Evolutionary conservation across 257 asterid genomes (phyloP).

Genomic region (Thymus mandschuricus): DNA sequence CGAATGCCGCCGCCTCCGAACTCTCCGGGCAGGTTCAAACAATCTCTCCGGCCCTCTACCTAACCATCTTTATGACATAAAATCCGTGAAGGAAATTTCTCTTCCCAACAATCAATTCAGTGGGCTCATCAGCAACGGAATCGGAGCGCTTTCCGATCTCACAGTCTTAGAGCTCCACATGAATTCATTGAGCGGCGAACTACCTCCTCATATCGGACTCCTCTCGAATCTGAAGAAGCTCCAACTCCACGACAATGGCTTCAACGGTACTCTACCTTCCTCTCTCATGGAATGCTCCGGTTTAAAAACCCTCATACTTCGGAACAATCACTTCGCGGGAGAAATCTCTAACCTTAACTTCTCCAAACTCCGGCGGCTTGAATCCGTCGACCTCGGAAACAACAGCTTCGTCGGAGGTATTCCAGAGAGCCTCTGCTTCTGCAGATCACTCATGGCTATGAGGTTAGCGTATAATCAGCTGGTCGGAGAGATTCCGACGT

Average conservation of each 20-base stretch:
- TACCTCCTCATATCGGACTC: constrained; percentile 44
- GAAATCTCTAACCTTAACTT: constrained; percentile 49
- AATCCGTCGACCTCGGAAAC: constrained; percentile 52
- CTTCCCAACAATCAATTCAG: constrained; percentile 41
- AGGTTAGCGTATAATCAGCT: constrained; percentile 49
- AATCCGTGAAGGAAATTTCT: constrained; percentile 33
- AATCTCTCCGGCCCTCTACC: neutral
- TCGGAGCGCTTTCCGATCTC: constrained; percentile 38
- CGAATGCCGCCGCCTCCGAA: neutral
- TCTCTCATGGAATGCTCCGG: constrained; percentile 47
- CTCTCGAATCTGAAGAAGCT: constrained; percentile 45
- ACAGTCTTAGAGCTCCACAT: constrained; percentile 43
- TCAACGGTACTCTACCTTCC: constrained; percentile 49
- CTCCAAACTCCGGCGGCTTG: constrained; percentile 39
- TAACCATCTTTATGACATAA: neutral
- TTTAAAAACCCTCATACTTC: constrained; percentile 41
- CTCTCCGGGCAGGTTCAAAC: neutral
- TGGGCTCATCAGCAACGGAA: constrained; percentile 36
- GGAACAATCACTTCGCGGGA: constrained; percentile 52
- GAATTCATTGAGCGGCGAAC: constrained; percentile 41
- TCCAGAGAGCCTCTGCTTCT: constrained; percentile 45
- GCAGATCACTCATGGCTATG: constrained; percentile 42
- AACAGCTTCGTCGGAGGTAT: constrained; percentile 46
- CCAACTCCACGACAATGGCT: constrained; percentile 46
- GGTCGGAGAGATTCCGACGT: constrained; percentile 44